Evolutionary conservation across 1,139 yeast genomes (phyloP).

Genomic region (Wickerhamomyces sp.): DNA sequence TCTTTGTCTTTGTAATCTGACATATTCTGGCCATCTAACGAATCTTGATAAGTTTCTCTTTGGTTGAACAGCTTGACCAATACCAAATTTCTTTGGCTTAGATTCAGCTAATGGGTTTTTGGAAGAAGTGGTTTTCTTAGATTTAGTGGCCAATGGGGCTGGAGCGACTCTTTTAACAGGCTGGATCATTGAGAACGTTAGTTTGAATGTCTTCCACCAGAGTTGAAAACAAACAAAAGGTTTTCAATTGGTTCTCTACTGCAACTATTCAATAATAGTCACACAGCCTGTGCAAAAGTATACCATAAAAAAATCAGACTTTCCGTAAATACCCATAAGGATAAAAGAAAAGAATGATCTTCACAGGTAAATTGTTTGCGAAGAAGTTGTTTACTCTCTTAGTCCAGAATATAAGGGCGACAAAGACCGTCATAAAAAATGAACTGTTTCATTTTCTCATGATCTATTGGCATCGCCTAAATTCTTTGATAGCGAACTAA

Average conservation of each 20-base stretch:
- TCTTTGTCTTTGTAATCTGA: slow-evolving; percentile 96
- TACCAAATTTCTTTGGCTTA: slow-evolving; percentile 91
- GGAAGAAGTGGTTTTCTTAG: slow-evolving; percentile 32
- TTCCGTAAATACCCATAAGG: no score
- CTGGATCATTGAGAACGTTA: slow-evolving; percentile 33
- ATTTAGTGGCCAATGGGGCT: slow-evolving; percentile 66
- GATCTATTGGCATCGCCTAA: slow-evolving; percentile 36
- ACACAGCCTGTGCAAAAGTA: slow-evolving; percentile 2
- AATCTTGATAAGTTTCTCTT: slow-evolving; percentile 93
- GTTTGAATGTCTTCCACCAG: slow-evolving; percentile 54
- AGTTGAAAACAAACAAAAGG: slow-evolving; percentile 94
- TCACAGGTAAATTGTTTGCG: not conserved
- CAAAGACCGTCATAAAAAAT: not conserved
- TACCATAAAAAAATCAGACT: not conserved
- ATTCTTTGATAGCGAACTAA: not conserved
- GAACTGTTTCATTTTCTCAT: not conserved
- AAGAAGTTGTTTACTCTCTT: not conserved
- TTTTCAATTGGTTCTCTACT: slow-evolving; percentile 73
- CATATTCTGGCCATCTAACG: slow-evolving; percentile 98
- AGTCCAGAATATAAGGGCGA: not conserved
- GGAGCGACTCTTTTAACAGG: slow-evolving; percentile 78
- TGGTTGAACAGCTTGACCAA: slow-evolving; percentile 94
- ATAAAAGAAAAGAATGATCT: no score
- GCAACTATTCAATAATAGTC: slow-evolving; percentile 1
- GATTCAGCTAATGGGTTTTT: slow-evolving; percentile 90